Evolutionary conservation across 129 eudicot species (phyloP).

Genomic region (carrot (Daucus carota)): DH1_v3.0 NC_030385.2:39831001-39831500

Average conservation of each 20-base stretch:
- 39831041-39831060: slow-evolving; percentile 57
- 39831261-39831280: slow-evolving; percentile 69
- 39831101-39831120: slow-evolving; percentile 74
- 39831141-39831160: slow-evolving; percentile 62
- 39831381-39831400: slow-evolving; percentile 30
- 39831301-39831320: slow-evolving; percentile 81
- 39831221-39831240: slow-evolving; percentile 51
- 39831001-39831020: not conserved
- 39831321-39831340: slow-evolving; percentile 46
- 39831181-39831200: slow-evolving; percentile 95
- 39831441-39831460: slow-evolving; percentile 54
- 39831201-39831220: slow-evolving; percentile 87
- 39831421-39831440: slow-evolving; percentile 36
- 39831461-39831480: slow-evolving; percentile 69
- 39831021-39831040: not conserved
- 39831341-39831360: slow-evolving; percentile 21
- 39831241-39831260: slow-evolving; percentile 28
- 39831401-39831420: slow-evolving; percentile 51
- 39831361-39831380: slow-evolving; percentile 9
- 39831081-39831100: slow-evolving; percentile 44
- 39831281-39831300: slow-evolving; percentile 89
- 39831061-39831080: slow-evolving; percentile 83
- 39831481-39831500: slow-evolving; percentile 78
- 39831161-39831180: slow-evolving; percentile 86
- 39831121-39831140: slow-evolving; percentile 72